Evolutionary conservation across 73 alveolate species (phyloP).

Genomic region (Paramecium tetraurelia): DNA sequence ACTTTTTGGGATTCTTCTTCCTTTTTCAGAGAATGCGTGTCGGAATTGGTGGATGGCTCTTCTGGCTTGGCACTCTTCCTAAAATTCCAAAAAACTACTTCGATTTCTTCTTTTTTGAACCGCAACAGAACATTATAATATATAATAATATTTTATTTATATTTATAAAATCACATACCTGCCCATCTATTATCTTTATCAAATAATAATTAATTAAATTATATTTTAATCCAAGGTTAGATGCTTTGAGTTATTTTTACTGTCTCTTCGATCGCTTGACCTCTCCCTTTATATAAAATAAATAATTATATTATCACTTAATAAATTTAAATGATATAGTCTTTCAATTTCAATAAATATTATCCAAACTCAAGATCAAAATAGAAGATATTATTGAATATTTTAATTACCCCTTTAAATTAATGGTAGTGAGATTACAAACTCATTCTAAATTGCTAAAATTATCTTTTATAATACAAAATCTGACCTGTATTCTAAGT

Average conservation of each 20-base stretch:
- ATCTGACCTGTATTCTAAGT: too few species aligned
- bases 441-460: too few species aligned
- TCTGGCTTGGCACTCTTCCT: conserved; percentile 30
- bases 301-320: neutral
- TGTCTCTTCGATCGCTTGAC: neutral
- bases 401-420: too few species aligned
- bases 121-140: conserved; percentile 5
- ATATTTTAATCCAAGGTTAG: neutral
- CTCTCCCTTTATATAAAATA: neutral
- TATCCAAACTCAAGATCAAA: too few species aligned
- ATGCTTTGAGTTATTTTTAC: neutral
- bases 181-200: neutral
- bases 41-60: conserved; percentile 14
- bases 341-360: neutral
- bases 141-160: neutral
- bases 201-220: neutral
- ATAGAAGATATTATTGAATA: neutral
- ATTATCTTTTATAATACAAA: too few species aligned
- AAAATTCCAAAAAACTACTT: conserved; percentile 23
- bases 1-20: neutral
- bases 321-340: neutral
- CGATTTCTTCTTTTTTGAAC: conserved; percentile 17
- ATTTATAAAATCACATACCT: neutral
- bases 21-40: neutral
- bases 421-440: too few species aligned